Conservation (phyloP, 1,139 yeast genomes). For the Pneumocystis carinii region DNA sequence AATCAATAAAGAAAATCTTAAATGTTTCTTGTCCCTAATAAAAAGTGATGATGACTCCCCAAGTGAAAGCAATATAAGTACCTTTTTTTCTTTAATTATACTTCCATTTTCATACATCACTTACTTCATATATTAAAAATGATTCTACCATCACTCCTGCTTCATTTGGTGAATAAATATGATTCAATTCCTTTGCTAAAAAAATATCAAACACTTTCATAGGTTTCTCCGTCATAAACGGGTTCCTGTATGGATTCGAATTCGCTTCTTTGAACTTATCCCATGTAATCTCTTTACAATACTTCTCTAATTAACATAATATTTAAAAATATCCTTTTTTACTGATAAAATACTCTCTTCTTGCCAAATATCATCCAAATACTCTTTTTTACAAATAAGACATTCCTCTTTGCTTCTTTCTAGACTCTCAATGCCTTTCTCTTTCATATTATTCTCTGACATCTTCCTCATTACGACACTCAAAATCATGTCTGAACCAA, state of each 20-base stretch:
- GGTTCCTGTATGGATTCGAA: neutral
- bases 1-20: neutral
- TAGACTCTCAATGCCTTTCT: neutral
- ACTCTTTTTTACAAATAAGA: neutral
- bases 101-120: neutral
- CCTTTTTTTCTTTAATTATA: neutral
- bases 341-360: neutral
- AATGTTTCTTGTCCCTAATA: neutral
- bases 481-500: neutral
- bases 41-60: neutral
- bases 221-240: neutral
- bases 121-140: neutral
- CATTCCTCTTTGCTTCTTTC: too few relatives aligned
- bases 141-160: neutral
- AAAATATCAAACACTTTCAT: neutral
- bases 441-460: neutral
- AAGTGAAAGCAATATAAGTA: neutral
- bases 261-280: neutral
- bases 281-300: neutral
- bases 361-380: neutral
- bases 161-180: neutral
- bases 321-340: neutral
- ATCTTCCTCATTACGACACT: neutral
- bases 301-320: neutral
- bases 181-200: neutral